Base-by-base conservation (phyloP, 75 land plant species). In the Picea sitchensis region DNA sequence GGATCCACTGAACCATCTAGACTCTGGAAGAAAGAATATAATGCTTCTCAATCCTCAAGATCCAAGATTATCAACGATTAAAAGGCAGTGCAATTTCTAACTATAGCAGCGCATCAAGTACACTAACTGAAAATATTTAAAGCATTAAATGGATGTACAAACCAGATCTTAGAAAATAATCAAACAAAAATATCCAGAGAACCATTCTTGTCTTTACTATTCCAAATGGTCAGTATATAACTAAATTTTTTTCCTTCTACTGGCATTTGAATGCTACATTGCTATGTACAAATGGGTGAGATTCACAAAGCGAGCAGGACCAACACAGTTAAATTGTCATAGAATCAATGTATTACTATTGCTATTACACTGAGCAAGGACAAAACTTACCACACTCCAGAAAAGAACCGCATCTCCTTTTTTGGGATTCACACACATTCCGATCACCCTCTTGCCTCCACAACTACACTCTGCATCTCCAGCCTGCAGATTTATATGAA, bases 381-480 rank as follows among this genome's bases (percentile, higher is more conserved):
- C 9, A 69, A 47, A 62, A 76, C 91, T 62, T 14, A 96, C 99
- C 91, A 91, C 87, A 90, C 99, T 97, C 99, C 99, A 97, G 56
- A 97, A 97, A 34, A 97, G 94, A n/a, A 97, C 84, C 60, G 99
- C 98, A 85, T 97, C 92, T 77, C 99, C 99, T 83, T 92, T 91
- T 32, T 72, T 76, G 6, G 99, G 99, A 79, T 91, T 90, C 41
- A 97, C 91, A 77, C 87, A 97, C 63, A 90, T 13, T 30, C 99
- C 99, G 79, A 80, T 87, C 20, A 87, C 87, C 63, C 65, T 81
- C 78, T 93, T 92, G 54, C 98, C 98, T 15, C 99, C 99, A 78
- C 99, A 97, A 79, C 87, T 90, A 73, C 99, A 97, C 59, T 91
- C 87, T 31, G 80, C 82, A 56, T 92, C 82, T 67, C 99, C 99